These are phyloP conservation scores for Xerocomus spinulosus DNA, from an alignment of 768 basidiomycete species.

Conservation along the genomic window DNA sequence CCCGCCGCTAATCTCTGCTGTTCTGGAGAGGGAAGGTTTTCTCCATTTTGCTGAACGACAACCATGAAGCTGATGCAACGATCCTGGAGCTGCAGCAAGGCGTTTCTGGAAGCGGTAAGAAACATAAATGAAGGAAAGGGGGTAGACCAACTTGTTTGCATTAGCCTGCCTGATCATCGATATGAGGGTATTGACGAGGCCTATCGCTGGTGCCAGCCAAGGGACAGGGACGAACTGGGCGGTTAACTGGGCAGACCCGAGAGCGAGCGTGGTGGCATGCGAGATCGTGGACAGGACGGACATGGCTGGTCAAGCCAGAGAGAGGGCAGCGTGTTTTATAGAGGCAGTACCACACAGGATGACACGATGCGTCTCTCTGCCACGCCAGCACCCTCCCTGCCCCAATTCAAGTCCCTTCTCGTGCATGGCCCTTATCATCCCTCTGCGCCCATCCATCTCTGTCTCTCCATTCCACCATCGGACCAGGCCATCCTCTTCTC, in stretches of 20 bases:
- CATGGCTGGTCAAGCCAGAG: slow-evolving; percentile 7
- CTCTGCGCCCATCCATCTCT: slow-evolving; percentile 67
- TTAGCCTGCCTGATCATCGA: slow-evolving; percentile 44
- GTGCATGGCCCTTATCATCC: slow-evolving; percentile 59
- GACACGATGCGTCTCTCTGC: slow-evolving; percentile 38
- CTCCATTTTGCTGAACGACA: slow-evolving; percentile 34
- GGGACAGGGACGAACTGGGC: slow-evolving; percentile 48
- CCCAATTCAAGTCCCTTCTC: slow-evolving; percentile 54
- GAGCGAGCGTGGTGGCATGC: slow-evolving; percentile 7
- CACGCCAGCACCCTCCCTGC: slow-evolving; percentile 42
- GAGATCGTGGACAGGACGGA: slow-evolving; percentile 11
- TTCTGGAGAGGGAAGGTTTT: slow-evolving; percentile 24
- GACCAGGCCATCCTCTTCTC: slow-evolving; percentile 46
- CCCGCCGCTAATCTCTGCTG: slow-evolving; percentile 32
- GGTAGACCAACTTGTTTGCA: slow-evolving; percentile 40
- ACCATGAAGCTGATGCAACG: slow-evolving; percentile 42
- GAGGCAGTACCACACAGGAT: slow-evolving; percentile 18
- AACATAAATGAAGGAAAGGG: neutral
- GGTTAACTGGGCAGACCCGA: slow-evolving; percentile 38
- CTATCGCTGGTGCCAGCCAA: slow-evolving; percentile 40
- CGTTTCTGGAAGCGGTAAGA: slow-evolving; percentile 30
- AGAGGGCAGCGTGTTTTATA: neutral
- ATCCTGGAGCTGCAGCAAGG: slow-evolving; percentile 42
- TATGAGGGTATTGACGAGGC: slow-evolving; percentile 40
- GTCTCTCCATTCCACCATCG: slow-evolving; percentile 42